Conservation (phyloP, 345 rosid genomes). For the Zanthoxylum bungeanum region DNA sequence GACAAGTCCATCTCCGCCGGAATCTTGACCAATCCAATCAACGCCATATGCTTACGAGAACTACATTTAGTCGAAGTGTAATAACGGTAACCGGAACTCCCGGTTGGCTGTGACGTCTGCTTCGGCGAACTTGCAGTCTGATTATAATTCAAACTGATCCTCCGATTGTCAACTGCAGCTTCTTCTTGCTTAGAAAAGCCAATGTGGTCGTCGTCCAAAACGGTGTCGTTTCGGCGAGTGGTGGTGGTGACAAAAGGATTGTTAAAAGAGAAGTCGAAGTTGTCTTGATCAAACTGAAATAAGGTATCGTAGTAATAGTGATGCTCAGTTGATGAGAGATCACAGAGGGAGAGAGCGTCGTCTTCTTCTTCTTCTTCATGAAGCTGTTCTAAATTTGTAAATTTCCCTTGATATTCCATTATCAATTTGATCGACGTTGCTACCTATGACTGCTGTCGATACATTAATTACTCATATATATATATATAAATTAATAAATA, state of each 20-base stretch:
- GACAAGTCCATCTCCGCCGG: conserved; percentile 34
- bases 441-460: too few species aligned
- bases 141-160: too few species aligned
- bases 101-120: background rate
- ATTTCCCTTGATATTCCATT: background rate
- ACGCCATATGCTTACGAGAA: conserved; percentile 16
- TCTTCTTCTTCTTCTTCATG: conserved; percentile 2
- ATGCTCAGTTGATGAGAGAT: conserved; percentile 18
- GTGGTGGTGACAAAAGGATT: background rate
- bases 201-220: too few species aligned
- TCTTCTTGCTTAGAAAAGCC: background rate
- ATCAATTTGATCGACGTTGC: background rate
- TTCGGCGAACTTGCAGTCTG: background rate
- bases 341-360: conserved; percentile 29
- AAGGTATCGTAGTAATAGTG: conserved; percentile 11
- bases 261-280: conserved; percentile 27
- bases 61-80: background rate
- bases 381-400: background rate
- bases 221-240: background rate
- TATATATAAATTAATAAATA: too few species aligned
- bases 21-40: conserved; percentile 35
- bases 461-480: too few species aligned
- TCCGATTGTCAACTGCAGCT: too few species aligned
- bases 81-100: background rate
- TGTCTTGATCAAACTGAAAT: background rate